Percentiles rank a stretch among this genome's conserved stretches.
phyloP scores from a whole-genome alignment of 1,284 basidiomycete genomes.

The Boletellus deceptivus region DNA sequence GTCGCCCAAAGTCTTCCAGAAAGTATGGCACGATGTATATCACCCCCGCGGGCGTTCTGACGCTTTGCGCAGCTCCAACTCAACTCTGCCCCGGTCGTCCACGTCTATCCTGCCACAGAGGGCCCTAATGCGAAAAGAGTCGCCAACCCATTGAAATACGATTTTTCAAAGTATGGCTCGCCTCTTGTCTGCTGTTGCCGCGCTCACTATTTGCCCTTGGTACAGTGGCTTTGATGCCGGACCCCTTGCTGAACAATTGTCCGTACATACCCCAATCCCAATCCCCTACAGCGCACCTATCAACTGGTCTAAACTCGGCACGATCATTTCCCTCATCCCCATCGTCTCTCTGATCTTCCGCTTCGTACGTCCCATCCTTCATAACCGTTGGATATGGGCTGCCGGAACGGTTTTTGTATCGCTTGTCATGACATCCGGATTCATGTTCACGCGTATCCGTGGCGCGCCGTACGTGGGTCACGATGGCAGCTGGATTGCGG shows the following conservation, averaged over 20 bases:
- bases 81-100: constrained; percentile 81
- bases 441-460: constrained; percentile 97
- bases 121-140: constrained; percentile 61
- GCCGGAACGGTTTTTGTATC: constrained; percentile 59
- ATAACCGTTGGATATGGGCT: constrained; percentile 83
- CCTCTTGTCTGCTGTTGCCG: constrained; percentile 1
- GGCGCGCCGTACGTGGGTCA: constrained; percentile 69
- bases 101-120: constrained; percentile 71
- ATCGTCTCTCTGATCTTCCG: constrained; percentile 50
- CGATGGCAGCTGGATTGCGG: constrained; percentile 79
- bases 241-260: constrained; percentile 75
- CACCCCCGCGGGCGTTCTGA: constrained; percentile 10
- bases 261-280: constrained; percentile 64
- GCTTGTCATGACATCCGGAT: constrained; percentile 85
- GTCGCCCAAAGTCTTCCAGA: constrained; percentile 73
- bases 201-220: constrained; percentile 8
- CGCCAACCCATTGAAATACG: constrained; percentile 67
- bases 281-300: constrained; percentile 76
- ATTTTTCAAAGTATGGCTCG: constrained; percentile 67
- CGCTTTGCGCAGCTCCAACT: constrained; percentile 49
- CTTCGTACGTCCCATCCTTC: constrained; percentile 66
- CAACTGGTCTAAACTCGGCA: constrained; percentile 60
- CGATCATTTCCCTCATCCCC: constrained; percentile 43
- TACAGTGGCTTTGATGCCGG: constrained; percentile 77
- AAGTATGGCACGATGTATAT: constrained; percentile 43